phyloP scores from a whole-genome alignment of 352 stramenopile genomes.

The Globisporangium spinosum region DNA sequence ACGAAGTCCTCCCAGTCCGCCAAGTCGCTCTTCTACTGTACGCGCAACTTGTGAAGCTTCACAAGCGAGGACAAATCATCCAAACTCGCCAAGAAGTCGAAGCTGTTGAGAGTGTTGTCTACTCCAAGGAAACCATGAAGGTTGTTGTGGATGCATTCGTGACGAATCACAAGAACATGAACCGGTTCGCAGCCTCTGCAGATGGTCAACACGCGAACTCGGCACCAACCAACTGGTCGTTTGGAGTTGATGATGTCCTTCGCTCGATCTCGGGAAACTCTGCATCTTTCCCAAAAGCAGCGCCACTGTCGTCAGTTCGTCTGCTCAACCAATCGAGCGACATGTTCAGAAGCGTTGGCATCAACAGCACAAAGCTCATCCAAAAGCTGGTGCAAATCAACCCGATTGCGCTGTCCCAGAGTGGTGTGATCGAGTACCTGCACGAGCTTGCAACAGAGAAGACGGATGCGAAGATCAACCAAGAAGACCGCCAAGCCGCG shows the following conservation, averaged over 20 bases:
- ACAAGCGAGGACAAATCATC: slow-evolving; percentile 26
- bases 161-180: slow-evolving; percentile 61
- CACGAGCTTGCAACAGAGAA: slow-evolving; percentile 32
- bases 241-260: slow-evolving; percentile 65
- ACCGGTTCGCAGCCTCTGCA: slow-evolving; percentile 55
- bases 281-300: slow-evolving; percentile 43
- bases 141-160: slow-evolving; percentile 40
- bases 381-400: slow-evolving; percentile 49
- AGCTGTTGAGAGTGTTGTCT: slow-evolving; percentile 33
- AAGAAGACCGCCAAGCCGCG: slow-evolving; percentile 62
- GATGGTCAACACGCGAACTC: slow-evolving; percentile 67
- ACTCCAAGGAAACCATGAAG: slow-evolving; percentile 40
- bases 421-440: slow-evolving; percentile 23
- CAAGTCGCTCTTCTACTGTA: slow-evolving; percentile 54
- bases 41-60: slow-evolving; percentile 44
- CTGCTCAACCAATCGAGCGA: slow-evolving; percentile 48
- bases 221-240: slow-evolving; percentile 69
- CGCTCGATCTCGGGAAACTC: slow-evolving; percentile 41
- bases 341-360: slow-evolving; percentile 30
- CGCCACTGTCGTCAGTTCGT: slow-evolving; percentile 50
- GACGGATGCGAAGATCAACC: slow-evolving; percentile 33
- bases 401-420: slow-evolving; percentile 28
- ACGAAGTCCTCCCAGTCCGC: slow-evolving; percentile 64
- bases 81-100: slow-evolving; percentile 6
- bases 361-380: slow-evolving; percentile 42